These are phyloP conservation scores for Croton laevigatus DNA, from an alignment of 441 rosid species.

Conservation along the genomic window DNA sequence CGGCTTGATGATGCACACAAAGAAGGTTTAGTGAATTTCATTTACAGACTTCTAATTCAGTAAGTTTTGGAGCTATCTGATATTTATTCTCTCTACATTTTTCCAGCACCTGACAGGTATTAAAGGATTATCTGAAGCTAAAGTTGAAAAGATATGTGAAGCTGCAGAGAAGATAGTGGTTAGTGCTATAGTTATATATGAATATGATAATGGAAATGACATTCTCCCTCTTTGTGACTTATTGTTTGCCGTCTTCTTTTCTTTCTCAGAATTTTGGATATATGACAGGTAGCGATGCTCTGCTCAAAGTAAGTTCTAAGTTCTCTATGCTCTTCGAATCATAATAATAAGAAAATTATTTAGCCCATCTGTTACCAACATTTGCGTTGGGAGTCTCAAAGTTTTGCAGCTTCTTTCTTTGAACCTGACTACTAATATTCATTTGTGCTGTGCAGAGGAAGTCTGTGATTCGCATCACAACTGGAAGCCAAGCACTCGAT, in stretches of 20 bases:
- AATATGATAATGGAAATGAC: neutral
- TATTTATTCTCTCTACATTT: constrained; percentile 5
- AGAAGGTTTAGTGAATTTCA: constrained; percentile 47
- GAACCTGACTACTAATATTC: constrained; percentile 9
- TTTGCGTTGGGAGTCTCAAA: neutral
- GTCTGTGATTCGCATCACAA: constrained; percentile 69
- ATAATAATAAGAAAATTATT: neutral
- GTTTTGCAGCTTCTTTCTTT: neutral
- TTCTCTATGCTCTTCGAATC: neutral
- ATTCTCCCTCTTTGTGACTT: neutral
- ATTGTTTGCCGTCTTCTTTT: constrained; percentile 9
- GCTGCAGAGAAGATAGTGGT: constrained; percentile 97
- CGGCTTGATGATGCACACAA: constrained; percentile 96
- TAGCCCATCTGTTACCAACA: neutral
- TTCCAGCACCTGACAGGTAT: constrained; percentile 82
- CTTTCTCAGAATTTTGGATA: constrained; percentile 61
- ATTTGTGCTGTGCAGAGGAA: constrained; percentile 50
- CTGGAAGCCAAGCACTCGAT: constrained; percentile 91
- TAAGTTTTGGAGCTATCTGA: constrained; percentile 3
- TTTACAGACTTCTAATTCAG: neutral
- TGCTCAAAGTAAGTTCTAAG: constrained; percentile 60
- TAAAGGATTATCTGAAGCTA: constrained; percentile 93
- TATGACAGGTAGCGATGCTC: constrained; percentile 84
- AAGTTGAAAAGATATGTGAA: constrained; percentile 96
- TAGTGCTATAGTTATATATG: constrained; percentile 20